Conservation (phyloP, 2,329 filamentous ascomycete genomes). For the Ascomycota sp. region DNA sequence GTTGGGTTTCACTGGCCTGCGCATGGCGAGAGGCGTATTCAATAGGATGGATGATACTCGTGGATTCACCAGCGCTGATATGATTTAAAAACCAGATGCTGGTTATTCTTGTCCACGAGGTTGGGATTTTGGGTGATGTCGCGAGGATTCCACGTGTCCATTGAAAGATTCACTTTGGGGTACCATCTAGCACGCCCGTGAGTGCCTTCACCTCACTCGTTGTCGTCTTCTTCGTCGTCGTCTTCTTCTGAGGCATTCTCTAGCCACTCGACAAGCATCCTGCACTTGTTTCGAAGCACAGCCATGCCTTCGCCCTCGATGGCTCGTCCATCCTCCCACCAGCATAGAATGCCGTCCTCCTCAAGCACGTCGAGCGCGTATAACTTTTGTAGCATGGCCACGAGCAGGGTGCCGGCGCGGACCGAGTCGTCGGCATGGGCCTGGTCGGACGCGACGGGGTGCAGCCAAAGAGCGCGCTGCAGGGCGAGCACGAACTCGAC, state of each 20-base stretch:
- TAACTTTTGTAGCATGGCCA: constrained; percentile 64
- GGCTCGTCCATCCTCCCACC: constrained; percentile 64
- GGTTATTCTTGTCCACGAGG: no score
- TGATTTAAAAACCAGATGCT: no score
- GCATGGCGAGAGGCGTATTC: no score
- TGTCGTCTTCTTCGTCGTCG: constrained; percentile 44
- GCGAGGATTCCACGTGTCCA: no score
- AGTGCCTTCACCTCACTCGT: constrained; percentile 9
- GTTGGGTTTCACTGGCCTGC: no score
- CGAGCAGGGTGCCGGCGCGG: constrained; percentile 41
- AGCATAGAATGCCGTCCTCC: constrained; percentile 70
- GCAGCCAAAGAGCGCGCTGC: constrained; percentile 55
- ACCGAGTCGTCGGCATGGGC: no score
- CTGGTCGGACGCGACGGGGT: constrained; percentile 7
- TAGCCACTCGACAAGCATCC: constrained; percentile 66
- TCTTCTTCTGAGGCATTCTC: constrained; percentile 59
- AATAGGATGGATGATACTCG: no score
- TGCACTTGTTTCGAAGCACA: constrained; percentile 51
- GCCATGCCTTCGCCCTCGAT: constrained; percentile 47
- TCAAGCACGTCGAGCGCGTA: constrained; percentile 72
- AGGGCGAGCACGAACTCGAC: constrained; percentile 66
- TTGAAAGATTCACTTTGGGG: no score
- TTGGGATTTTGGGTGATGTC: no score
- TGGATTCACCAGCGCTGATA: no score
- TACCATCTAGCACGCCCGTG: no score